phyloP scores from a whole-genome alignment of 768 basidiomycete species.

The Suillus spraguei region DNA sequence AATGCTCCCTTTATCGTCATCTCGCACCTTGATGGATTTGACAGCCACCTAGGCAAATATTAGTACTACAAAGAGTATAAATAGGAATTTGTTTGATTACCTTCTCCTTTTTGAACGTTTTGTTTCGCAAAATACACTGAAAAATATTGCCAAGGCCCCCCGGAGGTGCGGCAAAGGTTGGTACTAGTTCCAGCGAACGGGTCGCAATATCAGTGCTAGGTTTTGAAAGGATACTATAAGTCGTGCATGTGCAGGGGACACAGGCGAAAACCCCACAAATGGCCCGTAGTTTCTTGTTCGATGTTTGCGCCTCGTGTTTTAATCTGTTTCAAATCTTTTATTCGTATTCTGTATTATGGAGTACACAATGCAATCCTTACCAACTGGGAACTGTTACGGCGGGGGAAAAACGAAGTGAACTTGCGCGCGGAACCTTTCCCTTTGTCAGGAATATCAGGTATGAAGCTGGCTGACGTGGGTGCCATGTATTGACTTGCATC shows the following conservation, averaged over 20 bases:
- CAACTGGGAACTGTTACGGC: background rate
- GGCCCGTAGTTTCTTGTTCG: background rate
- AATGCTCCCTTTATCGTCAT: background rate
- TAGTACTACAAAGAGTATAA: background rate
- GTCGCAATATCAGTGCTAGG: background rate
- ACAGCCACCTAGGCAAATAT: background rate
- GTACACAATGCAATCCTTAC: background rate
- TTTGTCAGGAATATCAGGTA: background rate
- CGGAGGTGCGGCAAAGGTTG: background rate
- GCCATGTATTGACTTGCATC: background rate
- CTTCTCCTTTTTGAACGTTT: background rate
- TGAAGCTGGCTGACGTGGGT: background rate
- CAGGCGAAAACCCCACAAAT: background rate
- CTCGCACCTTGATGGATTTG: slow-evolving; percentile 6
- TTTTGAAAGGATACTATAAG: background rate
- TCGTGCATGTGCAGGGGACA: background rate
- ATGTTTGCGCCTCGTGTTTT: background rate
- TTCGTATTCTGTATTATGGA: background rate
- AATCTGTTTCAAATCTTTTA: background rate
- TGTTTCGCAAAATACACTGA: background rate
- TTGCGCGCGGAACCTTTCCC: background rate
- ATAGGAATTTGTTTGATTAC: background rate
- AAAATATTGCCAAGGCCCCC: slow-evolving; percentile 5
- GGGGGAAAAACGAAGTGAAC: background rate
- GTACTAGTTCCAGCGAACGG: background rate